Conservation (phyloP, 2,329 filamentous ascomycete genomes). For the Alternaria solani region DNA sequence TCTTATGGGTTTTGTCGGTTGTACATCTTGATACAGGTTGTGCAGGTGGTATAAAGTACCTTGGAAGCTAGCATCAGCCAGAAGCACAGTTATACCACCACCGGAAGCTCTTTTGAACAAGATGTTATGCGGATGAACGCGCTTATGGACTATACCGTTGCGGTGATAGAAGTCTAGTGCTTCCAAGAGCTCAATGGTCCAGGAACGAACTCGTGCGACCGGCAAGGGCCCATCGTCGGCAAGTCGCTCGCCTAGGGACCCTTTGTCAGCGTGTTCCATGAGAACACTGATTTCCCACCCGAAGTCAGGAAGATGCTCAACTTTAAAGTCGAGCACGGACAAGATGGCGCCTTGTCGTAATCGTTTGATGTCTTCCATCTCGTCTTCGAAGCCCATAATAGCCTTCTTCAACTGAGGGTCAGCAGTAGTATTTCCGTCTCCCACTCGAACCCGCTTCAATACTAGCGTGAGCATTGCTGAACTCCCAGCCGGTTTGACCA, state of each 20-base stretch:
- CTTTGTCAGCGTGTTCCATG: slow-evolving; percentile 79
- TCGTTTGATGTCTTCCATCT: slow-evolving; percentile 77
- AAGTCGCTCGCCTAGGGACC: slow-evolving; percentile 81
- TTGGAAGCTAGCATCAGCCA: slow-evolving; percentile 78
- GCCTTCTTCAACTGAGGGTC: slow-evolving; percentile 77
- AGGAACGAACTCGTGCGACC: slow-evolving; percentile 79
- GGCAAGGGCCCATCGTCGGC: slow-evolving; percentile 79
- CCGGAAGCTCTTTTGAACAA: slow-evolving; percentile 75
- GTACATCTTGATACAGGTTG: slow-evolving; percentile 59
- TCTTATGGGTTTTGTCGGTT: slow-evolving; percentile 68
- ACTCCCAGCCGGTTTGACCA: slow-evolving; percentile 72
- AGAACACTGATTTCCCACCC: slow-evolving; percentile 79
- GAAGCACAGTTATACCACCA: slow-evolving; percentile 72
- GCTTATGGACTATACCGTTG: slow-evolving; percentile 82
- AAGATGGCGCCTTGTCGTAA: slow-evolving; percentile 80
- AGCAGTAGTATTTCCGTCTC: slow-evolving; percentile 64
- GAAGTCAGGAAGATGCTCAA: slow-evolving; percentile 61
- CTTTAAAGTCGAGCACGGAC: slow-evolving; percentile 82
- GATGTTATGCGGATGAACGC: slow-evolving; percentile 81
- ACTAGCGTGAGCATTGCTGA: slow-evolving; percentile 64
- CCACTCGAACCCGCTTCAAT: slow-evolving; percentile 60
- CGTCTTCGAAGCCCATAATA: slow-evolving; percentile 77
- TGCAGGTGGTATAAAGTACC: slow-evolving; percentile 70
- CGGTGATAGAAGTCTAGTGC: slow-evolving; percentile 87
- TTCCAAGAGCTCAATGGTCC: slow-evolving; percentile 91